Percentiles rank a stretch among this genome's conserved stretches.
Conservation (phyloP, 1,284 basidiomycete genomes). For the Naganishia sp. region DNA sequence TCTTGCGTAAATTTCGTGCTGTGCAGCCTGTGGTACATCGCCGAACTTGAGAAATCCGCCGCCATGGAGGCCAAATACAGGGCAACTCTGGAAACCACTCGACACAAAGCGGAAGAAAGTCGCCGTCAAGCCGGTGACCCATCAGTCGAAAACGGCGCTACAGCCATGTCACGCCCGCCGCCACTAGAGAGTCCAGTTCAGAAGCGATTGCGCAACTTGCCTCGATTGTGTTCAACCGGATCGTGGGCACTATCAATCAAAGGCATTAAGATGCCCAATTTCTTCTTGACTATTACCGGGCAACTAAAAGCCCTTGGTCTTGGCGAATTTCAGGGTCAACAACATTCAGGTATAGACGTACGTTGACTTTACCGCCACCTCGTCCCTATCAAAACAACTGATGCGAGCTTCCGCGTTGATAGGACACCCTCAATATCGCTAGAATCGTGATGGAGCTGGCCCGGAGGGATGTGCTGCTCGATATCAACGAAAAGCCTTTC, state of each 20-base stretch:
- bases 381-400: not conserved
- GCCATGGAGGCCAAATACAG: conserved; percentile 16
- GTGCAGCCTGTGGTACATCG: conserved; percentile 59
- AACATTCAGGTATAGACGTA: conserved; percentile 85
- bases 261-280: conserved; percentile 37
- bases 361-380: conserved; percentile 49
- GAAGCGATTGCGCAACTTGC: conserved; percentile 58
- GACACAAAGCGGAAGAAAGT: conserved; percentile 7
- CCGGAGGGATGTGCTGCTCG: conserved; percentile 64
- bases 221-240: conserved; percentile 60
- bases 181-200: conserved; percentile 65
- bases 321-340: conserved; percentile 69
- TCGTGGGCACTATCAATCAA: conserved; percentile 25
- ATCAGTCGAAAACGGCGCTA: not conserved
- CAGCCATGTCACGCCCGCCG: conserved; percentile 7
- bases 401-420: not conserved
- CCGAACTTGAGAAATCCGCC: conserved; percentile 14
- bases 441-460: conserved; percentile 75
- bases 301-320: conserved; percentile 52
- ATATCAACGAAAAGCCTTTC: conserved; percentile 63
- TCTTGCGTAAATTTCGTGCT: conserved; percentile 50
- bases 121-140: not conserved
- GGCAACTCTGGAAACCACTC: conserved; percentile 25
- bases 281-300: conserved; percentile 48
- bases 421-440: conserved; percentile 85